Evolutionary conservation across 257 asterid species (phyloP), one percentile per base, ranked within the genome.

Genomic region (Primulina tabacum): DNA sequence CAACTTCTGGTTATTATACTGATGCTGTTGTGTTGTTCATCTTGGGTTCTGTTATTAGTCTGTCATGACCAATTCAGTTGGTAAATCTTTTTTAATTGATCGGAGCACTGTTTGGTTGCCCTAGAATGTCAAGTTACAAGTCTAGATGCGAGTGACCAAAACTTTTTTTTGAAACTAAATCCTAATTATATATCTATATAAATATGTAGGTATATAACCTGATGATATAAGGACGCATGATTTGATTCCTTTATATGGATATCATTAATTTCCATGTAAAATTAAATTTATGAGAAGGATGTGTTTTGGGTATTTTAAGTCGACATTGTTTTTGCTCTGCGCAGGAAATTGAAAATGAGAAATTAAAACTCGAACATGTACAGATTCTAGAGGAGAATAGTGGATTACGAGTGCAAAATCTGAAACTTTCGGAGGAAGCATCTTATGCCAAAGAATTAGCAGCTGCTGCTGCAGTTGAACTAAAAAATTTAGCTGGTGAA

Each of bases 391-490:
- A 91, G 77, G 98, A 91, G 78, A 92, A 90, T 50, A 94, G 96
- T 69, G 97, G 97, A 29, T 69, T 91, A 56, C 84, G 78, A 30
- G 92, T 92, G 56, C 98, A 92, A 73, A 91, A 89, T 69, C 95
- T 86, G 83, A 94, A 91, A 81, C 75, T 94, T 64, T 86, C 96
- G 0, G 96, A 94, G 77, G 99, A 92, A 84, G 96, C 95, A 65
- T 89, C 96, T 60, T 94, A 94, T 62, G 99, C 99, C 33, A 94
- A 92, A 81, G 99, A 92, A 77, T 80, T 94, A 71, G 99, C 99
- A 70, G 89, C 99, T 73, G 99, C 98, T 66, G 99, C 99, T 60
- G 99, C 98, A 2, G 88, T 86, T 43, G 99, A 94, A 75, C 82
- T 94, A 65, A 94, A 94, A 83, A 92, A 74, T 79, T 80, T 94